Percentiles rank a stretch among this genome's conserved stretches.
Conservation (phyloP, 192 early-diverging fungal genomes). For the Gonapodya sp. region DNA sequence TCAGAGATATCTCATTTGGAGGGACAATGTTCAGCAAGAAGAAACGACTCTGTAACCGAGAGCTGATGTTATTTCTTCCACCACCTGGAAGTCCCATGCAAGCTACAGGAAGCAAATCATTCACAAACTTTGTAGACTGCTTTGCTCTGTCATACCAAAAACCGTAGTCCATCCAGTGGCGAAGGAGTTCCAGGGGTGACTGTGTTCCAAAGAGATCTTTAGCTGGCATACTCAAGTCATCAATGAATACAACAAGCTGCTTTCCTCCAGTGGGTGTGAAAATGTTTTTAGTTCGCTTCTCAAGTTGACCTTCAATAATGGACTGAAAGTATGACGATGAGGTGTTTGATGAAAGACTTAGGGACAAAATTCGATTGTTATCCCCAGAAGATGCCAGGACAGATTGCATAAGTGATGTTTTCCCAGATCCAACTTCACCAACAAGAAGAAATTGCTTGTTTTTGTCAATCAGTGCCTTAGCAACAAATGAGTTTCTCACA, state of each 20-base stretch:
- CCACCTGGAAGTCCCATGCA: constrained; percentile 60
- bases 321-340: constrained; percentile 46
- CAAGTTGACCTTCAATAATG: constrained; percentile 49
- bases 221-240: constrained; percentile 60
- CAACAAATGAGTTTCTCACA: constrained; percentile 36
- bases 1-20: constrained; percentile 43
- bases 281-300: constrained; percentile 54
- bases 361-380: constrained; percentile 43
- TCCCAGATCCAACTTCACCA: constrained; percentile 55
- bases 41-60: constrained; percentile 47
- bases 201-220: constrained; percentile 59
- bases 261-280: constrained; percentile 54
- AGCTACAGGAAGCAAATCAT: constrained; percentile 55
- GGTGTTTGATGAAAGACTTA: constrained; percentile 57
- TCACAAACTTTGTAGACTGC: constrained; percentile 51
- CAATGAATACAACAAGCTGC: constrained; percentile 55
- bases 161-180: constrained; percentile 49
- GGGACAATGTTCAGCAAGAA: constrained; percentile 48
- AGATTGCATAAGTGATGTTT: constrained; percentile 54
- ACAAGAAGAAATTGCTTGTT: constrained; percentile 45
- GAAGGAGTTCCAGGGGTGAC: constrained; percentile 42
- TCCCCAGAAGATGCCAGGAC: constrained; percentile 38
- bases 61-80: constrained; percentile 38
- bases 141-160: constrained; percentile 57
- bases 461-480: constrained; percentile 50